A percentile compares a stretch with the other conserved stretches of the same genome.
Evolutionary conservation across 306 rosid species (phyloP).

Genomic region (Urtica urens): DNA sequence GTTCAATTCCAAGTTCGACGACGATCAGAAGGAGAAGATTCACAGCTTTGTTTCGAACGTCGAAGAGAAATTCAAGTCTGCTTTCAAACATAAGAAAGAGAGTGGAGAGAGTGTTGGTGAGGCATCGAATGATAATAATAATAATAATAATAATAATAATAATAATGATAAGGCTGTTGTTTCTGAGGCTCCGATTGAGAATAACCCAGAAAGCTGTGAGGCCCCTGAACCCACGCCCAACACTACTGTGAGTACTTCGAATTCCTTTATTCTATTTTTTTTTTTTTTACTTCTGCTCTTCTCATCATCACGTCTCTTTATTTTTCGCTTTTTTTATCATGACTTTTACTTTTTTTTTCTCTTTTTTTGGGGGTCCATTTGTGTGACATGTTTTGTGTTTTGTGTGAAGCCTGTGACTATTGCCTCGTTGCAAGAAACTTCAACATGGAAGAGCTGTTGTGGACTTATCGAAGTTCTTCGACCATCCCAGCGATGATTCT

Average conservation of each 20-base stretch:
- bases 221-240: constrained; percentile 20
- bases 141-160: constrained; percentile 22
- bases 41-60: background rate
- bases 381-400: background rate
- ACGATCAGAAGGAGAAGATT: background rate
- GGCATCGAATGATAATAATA: constrained; percentile 23
- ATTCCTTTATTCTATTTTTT: background rate
- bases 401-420: constrained; percentile 25
- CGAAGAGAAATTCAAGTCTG: background rate
- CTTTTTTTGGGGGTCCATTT: background rate
- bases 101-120: constrained; percentile 7
- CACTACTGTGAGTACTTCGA: constrained; percentile 28
- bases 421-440: constrained; percentile 19
- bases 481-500: constrained; percentile 31
- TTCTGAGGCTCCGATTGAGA: constrained; percentile 22
- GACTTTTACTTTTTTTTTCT: background rate
- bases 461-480: constrained; percentile 47
- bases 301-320: background rate
- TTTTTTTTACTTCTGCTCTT: background rate
- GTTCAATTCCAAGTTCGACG: background rate
- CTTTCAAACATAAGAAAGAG: too few relatives aligned
- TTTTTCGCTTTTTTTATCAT: background rate
- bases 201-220: constrained; percentile 9
- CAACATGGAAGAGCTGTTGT: constrained; percentile 72
- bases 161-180: too few relatives aligned